phyloP scores from a whole-genome alignment of 257 asterid genomes.

The Cordia subcordata region DNA sequence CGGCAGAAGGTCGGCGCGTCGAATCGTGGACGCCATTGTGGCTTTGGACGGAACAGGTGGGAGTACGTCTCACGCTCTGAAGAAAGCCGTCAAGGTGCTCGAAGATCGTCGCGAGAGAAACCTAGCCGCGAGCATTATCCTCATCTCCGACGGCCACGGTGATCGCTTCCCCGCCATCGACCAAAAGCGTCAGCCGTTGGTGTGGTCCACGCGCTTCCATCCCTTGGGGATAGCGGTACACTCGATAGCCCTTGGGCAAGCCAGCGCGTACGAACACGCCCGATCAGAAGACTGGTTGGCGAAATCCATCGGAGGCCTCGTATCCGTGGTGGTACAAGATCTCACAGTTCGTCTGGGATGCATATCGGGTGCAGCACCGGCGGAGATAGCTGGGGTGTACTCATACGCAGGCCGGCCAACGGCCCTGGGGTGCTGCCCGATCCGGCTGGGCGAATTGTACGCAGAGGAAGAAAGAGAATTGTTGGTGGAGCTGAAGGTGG shows the following conservation, averaged over 20 bases:
- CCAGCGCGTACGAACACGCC: conserved; percentile 37
- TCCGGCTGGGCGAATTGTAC: conserved; percentile 67
- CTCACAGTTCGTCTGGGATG: conserved; percentile 54
- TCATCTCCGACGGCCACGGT: conserved; percentile 54
- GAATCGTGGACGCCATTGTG: conserved; percentile 75
- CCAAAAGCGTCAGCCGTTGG: conserved; percentile 23
- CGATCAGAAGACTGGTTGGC: conserved; percentile 33
- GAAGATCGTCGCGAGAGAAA: conserved; percentile 93
- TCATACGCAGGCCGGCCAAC: conserved; percentile 43
- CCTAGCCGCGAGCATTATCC: conserved; percentile 58
- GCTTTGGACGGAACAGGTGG: conserved; percentile 54
- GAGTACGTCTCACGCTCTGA: conserved; percentile 64
- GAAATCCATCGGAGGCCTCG: conserved; percentile 36
- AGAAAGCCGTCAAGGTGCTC: conserved; percentile 86
- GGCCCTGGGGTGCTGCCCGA: conserved; percentile 50
- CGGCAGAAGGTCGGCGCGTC: conserved; percentile 74
- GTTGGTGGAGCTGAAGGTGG: conserved; percentile 77
- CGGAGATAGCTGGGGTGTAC: conserved; percentile 65
- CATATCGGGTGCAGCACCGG: conserved; percentile 51
- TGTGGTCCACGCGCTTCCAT: conserved; percentile 59
- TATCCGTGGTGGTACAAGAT: conserved; percentile 56
- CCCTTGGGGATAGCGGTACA: conserved; percentile 57
- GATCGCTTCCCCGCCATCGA: conserved; percentile 18
- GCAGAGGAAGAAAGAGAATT: conserved; percentile 78
- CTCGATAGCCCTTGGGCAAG: conserved; percentile 34